A percentile compares a stretch with the other conserved stretches of the same genome.
These are phyloP conservation scores for Flaveria floridana DNA, from an alignment of 140 eudicot species.

Conservation along the genomic window DNA sequence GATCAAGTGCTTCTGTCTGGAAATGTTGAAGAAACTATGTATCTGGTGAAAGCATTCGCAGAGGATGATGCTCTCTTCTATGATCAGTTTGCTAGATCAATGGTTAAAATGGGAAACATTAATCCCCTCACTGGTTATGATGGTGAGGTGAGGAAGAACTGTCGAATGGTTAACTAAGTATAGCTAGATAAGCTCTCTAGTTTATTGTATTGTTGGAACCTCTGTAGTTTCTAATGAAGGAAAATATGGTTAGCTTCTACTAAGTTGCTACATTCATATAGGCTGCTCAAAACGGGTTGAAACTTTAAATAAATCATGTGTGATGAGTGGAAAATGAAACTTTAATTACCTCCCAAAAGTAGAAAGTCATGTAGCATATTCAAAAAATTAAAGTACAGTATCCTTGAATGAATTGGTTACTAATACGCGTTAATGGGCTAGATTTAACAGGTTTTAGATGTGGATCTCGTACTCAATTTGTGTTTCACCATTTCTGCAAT, in stretches of 20 bases:
- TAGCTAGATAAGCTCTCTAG: conserved; percentile 6
- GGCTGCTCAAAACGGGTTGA: not conserved
- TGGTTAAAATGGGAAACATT: conserved; percentile 80
- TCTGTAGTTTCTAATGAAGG: conserved; percentile 22
- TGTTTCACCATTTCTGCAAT: conserved; percentile 61
- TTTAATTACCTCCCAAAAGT: not conserved
- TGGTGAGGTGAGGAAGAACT: conserved; percentile 76
- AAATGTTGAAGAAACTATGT: conserved; percentile 47
- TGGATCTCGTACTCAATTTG: conserved; percentile 49
- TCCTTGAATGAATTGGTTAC: not conserved
- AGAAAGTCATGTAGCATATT: not conserved
- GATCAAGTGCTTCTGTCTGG: conserved; percentile 83
- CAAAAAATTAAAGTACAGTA: not conserved
- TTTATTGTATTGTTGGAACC: conserved; percentile 24
- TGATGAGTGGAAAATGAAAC: not conserved
- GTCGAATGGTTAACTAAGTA: conserved; percentile 50
- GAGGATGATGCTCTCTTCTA: conserved; percentile 64
- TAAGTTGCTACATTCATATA: not conserved
- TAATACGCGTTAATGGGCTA: conserved; percentile 14
- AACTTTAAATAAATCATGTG: not conserved
- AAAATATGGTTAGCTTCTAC: conserved; percentile 9
- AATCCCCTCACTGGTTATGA: conserved; percentile 59
- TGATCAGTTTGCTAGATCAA: conserved; percentile 67
- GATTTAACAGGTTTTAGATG: conserved; percentile 23
- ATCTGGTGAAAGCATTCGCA: conserved; percentile 59